Evolutionary conservation across 352 stramenopile genomes (phyloP), one percentile per base, ranked within the genome.

Genomic region (Phytophthora colocasiae): DNA sequence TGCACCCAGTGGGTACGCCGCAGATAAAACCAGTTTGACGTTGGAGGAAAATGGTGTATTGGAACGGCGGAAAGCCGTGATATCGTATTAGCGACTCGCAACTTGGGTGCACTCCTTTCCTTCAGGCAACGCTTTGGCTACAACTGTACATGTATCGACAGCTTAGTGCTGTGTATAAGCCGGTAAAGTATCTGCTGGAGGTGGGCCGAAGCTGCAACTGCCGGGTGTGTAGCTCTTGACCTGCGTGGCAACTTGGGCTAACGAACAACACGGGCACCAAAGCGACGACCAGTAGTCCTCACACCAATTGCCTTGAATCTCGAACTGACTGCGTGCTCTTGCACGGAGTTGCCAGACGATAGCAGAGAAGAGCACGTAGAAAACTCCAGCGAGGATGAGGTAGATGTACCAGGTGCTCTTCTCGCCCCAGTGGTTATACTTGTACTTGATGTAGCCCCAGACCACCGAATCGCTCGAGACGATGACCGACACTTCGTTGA

Each of bases 201-300:
- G 69, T 0, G 67, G 57, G 4, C 56, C 44, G 22, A 85, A 77
- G 39, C 51, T 62, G 56, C 76, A 87, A 27, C 63, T 69, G 6
- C 73, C 73, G 6, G 71, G 68, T 24, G 36, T 73, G 55, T 85
- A 85, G 61, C 76, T 83, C 46, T 77, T 72, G 39, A 62, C 52
- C 47, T 87, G 78, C 15, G 72, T 83, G n/a, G 75, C 75, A 32
- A 74, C 73, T 53, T 87, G 78, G 0, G 75, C 76, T 26, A 83
- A 39, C 5, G 63, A 44, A 47, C 77, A 83, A 11, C 63, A 67
- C 22, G 47, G 61, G 29, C 74, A 81, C 31, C 65, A 77, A 3
- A 77, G 50, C 14, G 69, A 58, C 11, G 64, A 63, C 54, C 60
- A 67, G 40, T 58, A 77, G 50, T 73, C 69, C 38, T 58, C 52